Base-by-base conservation (phyloP, 768 basidiomycete species). In the Coprinopsis sp. region DNA sequence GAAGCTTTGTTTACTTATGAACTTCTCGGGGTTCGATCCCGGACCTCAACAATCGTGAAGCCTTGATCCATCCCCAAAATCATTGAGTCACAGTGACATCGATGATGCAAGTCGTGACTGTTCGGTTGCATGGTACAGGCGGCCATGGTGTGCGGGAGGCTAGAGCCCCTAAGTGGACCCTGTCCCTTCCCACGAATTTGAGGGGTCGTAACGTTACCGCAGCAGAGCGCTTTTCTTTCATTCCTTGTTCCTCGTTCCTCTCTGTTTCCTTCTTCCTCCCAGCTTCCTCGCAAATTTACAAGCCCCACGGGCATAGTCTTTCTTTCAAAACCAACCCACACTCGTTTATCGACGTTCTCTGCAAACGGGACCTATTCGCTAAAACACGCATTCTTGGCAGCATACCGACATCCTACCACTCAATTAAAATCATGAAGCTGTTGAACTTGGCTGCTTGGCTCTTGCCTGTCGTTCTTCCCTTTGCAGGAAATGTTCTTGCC, bases 401-500 rank as follows among this genome's bases (percentile, higher is more conserved):
- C n/a, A n/a, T n/a, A n/a, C n/a, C n/a, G n/a, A n/a, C n/a, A n/a
- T n/a, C 30, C 18, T 37, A 44, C 6, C 27, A 14, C 24, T 25
- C 44, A 23, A 24, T 21, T 33, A 43, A 44, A 50, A 49, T 44
- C 42, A 51, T 50, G 49, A 54, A 53, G 51, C 29, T 48, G n/a
- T 46, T 44, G 41, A 55, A 51, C 40, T 63, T 42, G 40, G 51
- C 33, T 31, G 60, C 34, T 11, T 53, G 41, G 43, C 49, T 58
- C 25, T 54, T 63, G 33, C 59, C 52, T 31, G 55, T 60, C 51
- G 64, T 57, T 41, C 63, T 58, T 27, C 61, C 60, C 24, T 60
- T 64, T 10, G 63, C 47, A 52, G 33, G 31, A 22, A n/a, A n/a
- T n/a, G 69, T 51, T 52, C 60, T 57, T 43, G 71, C 64, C 50